Percentiles rank a stretch among this genome's conserved stretches.
Conservation (phyloP, 2,329 filamentous ascomycete genomes). For the Emergomyces pasteurianus region DNA sequence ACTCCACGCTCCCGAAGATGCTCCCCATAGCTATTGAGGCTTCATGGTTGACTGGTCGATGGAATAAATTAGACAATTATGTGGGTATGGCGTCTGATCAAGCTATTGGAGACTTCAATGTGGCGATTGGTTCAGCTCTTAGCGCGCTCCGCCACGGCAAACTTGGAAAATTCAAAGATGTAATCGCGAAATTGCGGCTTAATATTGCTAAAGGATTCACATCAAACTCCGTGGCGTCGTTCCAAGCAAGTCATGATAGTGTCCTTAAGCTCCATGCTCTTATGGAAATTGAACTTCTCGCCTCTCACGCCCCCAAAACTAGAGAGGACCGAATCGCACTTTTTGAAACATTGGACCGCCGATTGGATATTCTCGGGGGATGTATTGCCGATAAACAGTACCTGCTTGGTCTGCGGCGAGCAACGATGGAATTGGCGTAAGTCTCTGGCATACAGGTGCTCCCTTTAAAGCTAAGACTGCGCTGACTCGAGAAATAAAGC, state of each 20-base stretch:
- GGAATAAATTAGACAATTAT: conserved; percentile 62
- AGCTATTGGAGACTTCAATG: conserved; percentile 59
- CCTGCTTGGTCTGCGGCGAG: conserved; percentile 70
- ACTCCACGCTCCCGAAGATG: conserved; percentile 47
- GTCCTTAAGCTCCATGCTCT: conserved; percentile 78
- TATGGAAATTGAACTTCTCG: conserved; percentile 64
- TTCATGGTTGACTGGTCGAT: conserved; percentile 78
- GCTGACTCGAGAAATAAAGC: conserved; percentile 17
- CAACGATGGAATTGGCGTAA: conserved; percentile 65
- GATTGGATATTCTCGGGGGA: conserved; percentile 80
- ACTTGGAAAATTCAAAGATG: conserved; percentile 40
- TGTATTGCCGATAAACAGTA: conserved; percentile 93
- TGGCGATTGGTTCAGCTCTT: conserved; percentile 60
- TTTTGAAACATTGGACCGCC: conserved; percentile 52
- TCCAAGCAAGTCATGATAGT: conserved; percentile 74
- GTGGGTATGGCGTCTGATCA: conserved; percentile 30
- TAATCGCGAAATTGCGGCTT: conserved; percentile 55
- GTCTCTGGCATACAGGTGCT: conserved; percentile 1
- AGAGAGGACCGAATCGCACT: conserved; percentile 16
- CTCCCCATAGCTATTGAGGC: conserved; percentile 82
- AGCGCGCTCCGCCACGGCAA: conserved; percentile 47
- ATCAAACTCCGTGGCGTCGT: conserved; percentile 61
- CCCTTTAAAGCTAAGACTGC: not conserved
- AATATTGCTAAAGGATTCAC: conserved; percentile 64
- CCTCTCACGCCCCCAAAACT: conserved; percentile 17